These are phyloP conservation scores for Candida maesae DNA, from an alignment of 805 yeast genomes.

Conservation along the genomic window DNA sequence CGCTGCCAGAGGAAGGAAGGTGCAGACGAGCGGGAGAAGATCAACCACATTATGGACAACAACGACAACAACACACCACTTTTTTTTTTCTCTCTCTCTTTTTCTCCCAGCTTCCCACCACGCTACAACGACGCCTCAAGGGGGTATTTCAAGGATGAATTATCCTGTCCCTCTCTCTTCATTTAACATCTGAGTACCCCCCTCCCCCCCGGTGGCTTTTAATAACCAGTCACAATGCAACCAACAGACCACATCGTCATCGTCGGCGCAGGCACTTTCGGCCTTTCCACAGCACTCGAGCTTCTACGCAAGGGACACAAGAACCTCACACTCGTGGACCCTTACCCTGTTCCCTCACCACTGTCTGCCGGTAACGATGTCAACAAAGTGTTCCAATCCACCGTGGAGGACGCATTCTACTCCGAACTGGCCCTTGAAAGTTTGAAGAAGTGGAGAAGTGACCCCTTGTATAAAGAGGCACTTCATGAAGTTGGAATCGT, in stretches of 20 bases:
- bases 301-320: conserved; percentile 31
- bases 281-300: conserved; percentile 28
- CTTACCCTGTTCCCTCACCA: conserved; percentile 32
- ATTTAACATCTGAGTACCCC: no score
- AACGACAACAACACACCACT: no score
- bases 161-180: no score
- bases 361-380: conserved; percentile 39
- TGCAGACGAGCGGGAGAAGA: no score
- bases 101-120: no score
- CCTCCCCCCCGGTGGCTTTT: no score
- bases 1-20: no score
- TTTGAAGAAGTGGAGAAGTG: conserved; percentile 29
- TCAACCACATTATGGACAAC: no score
- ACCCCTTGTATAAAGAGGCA: conserved; percentile 27
- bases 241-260: neutral
- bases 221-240: no score
- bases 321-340: conserved; percentile 29
- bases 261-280: neutral
- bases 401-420: conserved; percentile 18
- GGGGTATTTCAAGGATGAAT: no score
- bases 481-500: conserved; percentile 32
- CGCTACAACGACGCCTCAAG: no score
- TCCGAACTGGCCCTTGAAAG: conserved; percentile 31
- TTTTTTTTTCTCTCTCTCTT: no score
- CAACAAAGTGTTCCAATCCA: conserved; percentile 33